phyloP scores from a whole-genome alignment of 2,329 filamentous ascomycete species.

The Aspergillus pseudoviridinutans region DNA sequence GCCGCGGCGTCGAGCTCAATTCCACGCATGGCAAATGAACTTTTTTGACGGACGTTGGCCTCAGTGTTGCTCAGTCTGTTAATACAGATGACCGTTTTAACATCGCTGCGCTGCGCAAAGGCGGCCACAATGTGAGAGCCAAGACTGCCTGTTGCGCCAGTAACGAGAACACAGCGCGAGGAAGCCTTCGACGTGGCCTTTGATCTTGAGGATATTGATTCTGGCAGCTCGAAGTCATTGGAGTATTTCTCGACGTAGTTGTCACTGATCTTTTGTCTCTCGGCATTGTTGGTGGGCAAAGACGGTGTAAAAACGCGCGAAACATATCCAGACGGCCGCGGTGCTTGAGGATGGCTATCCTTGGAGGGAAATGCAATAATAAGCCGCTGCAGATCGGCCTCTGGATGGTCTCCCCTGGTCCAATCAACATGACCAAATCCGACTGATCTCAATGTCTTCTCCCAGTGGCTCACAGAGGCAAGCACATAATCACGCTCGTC shows the following conservation, averaged over 20 bases:
- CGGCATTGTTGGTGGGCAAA: conserved; percentile 15
- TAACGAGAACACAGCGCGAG: conserved; percentile 34
- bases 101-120: conserved; percentile 24
- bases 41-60: conserved; percentile 28
- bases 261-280: conserved; percentile 11
- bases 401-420: conserved; percentile 25
- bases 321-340: not conserved
- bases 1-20: conserved; percentile 15
- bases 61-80: conserved; percentile 38
- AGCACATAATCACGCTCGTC: conserved; percentile 29
- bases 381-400: conserved; percentile 13
- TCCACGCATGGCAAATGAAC: conserved; percentile 26
- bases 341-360: conserved; percentile 5
- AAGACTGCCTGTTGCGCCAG: conserved; percentile 39
- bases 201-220: not conserved
- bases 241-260: conserved; percentile 23
- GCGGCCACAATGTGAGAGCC: conserved; percentile 39
- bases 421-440: conserved; percentile 30
- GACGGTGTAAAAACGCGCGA: not conserved
- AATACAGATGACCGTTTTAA: conserved; percentile 42
- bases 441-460: conserved; percentile 18
- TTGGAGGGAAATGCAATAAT: conserved; percentile 21
- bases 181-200: not conserved
- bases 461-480: conserved; percentile 11
- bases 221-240: conserved; percentile 12